Evolutionary conservation across 2,329 filamentous ascomycete species (phyloP), one percentile per base, ranked within the genome.

Genomic region (Pestalotiopsis sp.): DNA sequence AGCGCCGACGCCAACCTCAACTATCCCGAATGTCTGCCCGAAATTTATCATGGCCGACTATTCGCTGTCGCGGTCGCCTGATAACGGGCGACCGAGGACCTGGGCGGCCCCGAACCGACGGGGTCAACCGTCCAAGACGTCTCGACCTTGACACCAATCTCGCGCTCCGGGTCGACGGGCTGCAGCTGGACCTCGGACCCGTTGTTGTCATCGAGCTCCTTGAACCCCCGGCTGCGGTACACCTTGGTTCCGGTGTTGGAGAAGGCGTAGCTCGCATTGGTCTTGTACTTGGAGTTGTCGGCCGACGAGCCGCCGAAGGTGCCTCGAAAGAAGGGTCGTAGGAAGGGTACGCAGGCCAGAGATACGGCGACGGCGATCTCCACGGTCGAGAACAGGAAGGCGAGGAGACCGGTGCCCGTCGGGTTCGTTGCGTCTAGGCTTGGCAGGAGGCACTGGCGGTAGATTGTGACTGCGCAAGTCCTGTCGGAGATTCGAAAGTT

Each of bases 311-410:
- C 27, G 13, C 64, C 67, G 13, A 66, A 66, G 9, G 41, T 66
- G 27, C 64, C 45, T 27, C 59, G 41, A 31, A 69, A 69, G 5
- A 70, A 49, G 0, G 66, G 69, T 4, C 66, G 57, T n/a, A 70
- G 59, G 52, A 68, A 70, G 3, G 69, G 69, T 5, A 70, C 63
- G 52, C 69, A 70, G 9, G 69, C 66, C 14, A 70, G 49, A 14
- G 66, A 63, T 4, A 70, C 55, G 20, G 69, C 69, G 9, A 70
- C 66, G 25, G 66, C 66, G 12, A 64, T 36, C 59, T 70, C 69
- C 17, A 70, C 45, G 23, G 55, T 63, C 9, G 69, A 68, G 36
- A 70, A 66, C 0, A 70, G 9, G 20, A 55, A 45, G 6, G 66
- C 63, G 13, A 66, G 64, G 17, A 70, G 59, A 17, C 62, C 66